Percentiles rank a stretch among this genome's conserved stretches.
These are phyloP conservation scores for Tricholoma sp. DNA, from an alignment of 768 basidiomycete genomes.

Conservation along the genomic window DNA sequence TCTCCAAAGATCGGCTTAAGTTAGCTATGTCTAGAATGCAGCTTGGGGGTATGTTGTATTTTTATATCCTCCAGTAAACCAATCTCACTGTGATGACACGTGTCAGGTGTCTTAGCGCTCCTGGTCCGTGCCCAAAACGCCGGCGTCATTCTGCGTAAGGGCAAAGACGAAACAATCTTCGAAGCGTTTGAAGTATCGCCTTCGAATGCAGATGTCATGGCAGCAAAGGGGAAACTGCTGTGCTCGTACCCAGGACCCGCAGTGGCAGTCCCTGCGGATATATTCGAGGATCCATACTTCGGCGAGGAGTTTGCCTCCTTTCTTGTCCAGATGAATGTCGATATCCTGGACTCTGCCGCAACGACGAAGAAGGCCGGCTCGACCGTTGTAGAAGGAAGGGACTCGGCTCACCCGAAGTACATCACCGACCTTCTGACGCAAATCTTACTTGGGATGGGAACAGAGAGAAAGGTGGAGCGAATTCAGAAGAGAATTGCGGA, in stretches of 20 bases:
- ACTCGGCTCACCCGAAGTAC: slow-evolving; percentile 38
- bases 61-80: neutral
- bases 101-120: slow-evolving; percentile 27
- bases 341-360: slow-evolving; percentile 27
- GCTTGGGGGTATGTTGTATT: slow-evolving; percentile 12
- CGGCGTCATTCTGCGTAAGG: slow-evolving; percentile 34
- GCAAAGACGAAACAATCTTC: slow-evolving; percentile 22
- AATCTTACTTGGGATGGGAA: slow-evolving; percentile 36
- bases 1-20: slow-evolving; percentile 6
- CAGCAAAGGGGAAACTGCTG: slow-evolving; percentile 34
- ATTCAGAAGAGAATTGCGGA: slow-evolving; percentile 42
- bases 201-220: slow-evolving; percentile 28
- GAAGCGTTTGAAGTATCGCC: slow-evolving; percentile 46
- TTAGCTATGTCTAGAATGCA: slow-evolving; percentile 16
- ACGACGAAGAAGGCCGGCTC: slow-evolving; percentile 33
- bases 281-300: slow-evolving; percentile 25
- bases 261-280: slow-evolving; percentile 25
- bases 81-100: neutral
- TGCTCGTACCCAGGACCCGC: slow-evolving; percentile 43
- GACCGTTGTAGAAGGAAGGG: slow-evolving; percentile 30
- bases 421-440: slow-evolving; percentile 44
- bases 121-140: slow-evolving; percentile 44
- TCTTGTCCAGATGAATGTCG: slow-evolving; percentile 31
- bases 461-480: slow-evolving; percentile 18
- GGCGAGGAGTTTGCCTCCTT: slow-evolving; percentile 32